phyloP scores from a whole-genome alignment of 2,329 filamentous ascomycete species.

The Cyphellophora europaea region DNA sequence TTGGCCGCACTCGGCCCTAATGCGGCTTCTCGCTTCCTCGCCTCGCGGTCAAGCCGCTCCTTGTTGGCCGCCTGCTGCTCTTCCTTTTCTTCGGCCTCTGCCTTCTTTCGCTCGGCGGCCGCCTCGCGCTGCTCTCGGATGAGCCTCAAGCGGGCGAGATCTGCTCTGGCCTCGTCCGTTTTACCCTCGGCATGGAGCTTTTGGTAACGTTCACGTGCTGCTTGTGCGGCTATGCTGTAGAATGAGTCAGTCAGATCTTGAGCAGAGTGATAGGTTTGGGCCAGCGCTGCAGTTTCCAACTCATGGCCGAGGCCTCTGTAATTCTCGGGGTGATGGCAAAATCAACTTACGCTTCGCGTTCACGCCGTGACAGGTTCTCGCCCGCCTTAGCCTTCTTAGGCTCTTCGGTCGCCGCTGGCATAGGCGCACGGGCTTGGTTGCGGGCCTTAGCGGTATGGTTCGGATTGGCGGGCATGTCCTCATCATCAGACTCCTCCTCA shows the following conservation, averaged over 20 bases:
- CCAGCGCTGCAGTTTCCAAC: too few species aligned
- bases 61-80: slow-evolving; percentile 29
- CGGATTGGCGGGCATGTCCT: slow-evolving; percentile 64
- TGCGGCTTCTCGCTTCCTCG: slow-evolving; percentile 29
- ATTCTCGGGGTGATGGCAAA: too few species aligned
- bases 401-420: slow-evolving; percentile 31
- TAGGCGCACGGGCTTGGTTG: slow-evolving; percentile 49
- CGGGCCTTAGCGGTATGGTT: slow-evolving; percentile 65
- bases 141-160: slow-evolving; percentile 70
- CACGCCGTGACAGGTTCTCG: slow-evolving; percentile 54
- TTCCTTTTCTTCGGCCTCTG: slow-evolving; percentile 49
- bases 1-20: slow-evolving; percentile 21
- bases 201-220: slow-evolving; percentile 82
- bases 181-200: slow-evolving; percentile 91
- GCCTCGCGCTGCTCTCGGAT: slow-evolving; percentile 80
- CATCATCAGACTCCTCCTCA: slow-evolving; percentile 26
- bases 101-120: slow-evolving; percentile 74
- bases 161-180: slow-evolving; percentile 88
- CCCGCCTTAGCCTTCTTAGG: slow-evolving; percentile 46
- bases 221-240: too few species aligned
- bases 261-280: too few species aligned
- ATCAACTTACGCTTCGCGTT: slow-evolving; percentile 77
- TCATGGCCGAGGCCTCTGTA: too few species aligned
- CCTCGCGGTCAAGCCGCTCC: slow-evolving; percentile 25
- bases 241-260: too few species aligned